Percentiles rank a stretch among this genome's conserved stretches.
Evolutionary conservation across 345 rosid species (phyloP).

Genomic region (Syzygium grande): DNA sequence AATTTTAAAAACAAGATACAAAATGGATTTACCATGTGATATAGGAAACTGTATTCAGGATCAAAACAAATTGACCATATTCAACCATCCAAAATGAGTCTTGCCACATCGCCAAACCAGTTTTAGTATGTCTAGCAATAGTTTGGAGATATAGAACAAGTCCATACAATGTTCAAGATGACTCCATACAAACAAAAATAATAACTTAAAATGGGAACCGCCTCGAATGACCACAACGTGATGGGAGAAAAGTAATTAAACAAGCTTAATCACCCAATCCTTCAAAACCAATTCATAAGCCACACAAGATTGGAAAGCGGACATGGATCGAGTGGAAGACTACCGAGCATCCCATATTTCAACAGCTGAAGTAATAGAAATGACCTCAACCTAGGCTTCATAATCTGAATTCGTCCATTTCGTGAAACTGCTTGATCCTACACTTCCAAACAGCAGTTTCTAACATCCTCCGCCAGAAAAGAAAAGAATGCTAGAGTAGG

Average conservation of each 20-base stretch:
- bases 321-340: not conserved
- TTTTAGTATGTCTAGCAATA: not conserved
- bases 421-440: not conserved
- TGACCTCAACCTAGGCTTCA: not conserved
- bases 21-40: not conserved
- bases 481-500: not conserved
- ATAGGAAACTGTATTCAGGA: not conserved
- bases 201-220: not conserved
- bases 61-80: not conserved
- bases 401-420: not conserved
- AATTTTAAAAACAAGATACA: not conserved
- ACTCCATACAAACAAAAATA: not conserved
- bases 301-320: not conserved
- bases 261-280: not conserved
- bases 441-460: not conserved
- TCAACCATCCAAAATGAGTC: not conserved
- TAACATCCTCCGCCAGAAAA: not conserved
- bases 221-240: not conserved
- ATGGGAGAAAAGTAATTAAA: not conserved
- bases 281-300: not conserved
- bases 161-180: not conserved
- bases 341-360: not conserved
- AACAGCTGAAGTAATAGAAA: not conserved
- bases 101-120: not conserved
- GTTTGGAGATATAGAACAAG: not conserved